phyloP scores from a whole-genome alignment of 306 rosid species.

The Mimosa bimucronata region DNA sequence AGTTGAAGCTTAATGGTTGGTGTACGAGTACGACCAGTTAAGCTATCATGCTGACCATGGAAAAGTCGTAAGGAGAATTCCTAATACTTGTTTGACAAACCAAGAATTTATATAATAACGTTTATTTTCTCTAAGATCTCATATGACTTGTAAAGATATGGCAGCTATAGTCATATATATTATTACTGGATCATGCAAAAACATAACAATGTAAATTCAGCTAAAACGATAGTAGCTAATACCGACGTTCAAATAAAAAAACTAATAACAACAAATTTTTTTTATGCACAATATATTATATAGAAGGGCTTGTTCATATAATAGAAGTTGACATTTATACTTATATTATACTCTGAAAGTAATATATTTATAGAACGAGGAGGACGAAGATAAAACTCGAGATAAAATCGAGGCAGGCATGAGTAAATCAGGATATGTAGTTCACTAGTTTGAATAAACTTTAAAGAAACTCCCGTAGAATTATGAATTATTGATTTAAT shows the following conservation, averaged over 20 bases:
- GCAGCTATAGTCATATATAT: background rate
- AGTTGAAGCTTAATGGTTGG: background rate
- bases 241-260: background rate
- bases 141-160: constrained; percentile 1
- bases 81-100: background rate
- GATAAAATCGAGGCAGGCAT: too few species aligned
- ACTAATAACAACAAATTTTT: too few species aligned
- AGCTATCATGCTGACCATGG: background rate
- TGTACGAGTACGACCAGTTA: background rate
- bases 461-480: too few species aligned
- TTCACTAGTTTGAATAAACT: too few species aligned
- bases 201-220: background rate
- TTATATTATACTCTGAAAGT: too few species aligned
- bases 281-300: too few species aligned
- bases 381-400: background rate
- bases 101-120: background rate
- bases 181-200: background rate
- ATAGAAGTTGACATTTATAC: too few species aligned
- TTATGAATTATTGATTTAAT: too few species aligned
- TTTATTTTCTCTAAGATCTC: background rate
- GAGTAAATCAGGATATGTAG: too few species aligned
- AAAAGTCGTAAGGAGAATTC: background rate
- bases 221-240: background rate
- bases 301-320: too few species aligned
- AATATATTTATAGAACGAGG: too few species aligned